These are phyloP conservation scores for Cercospora beticola DNA, from an alignment of 2,329 filamentous ascomycete species.

Conservation along the genomic window DNA sequence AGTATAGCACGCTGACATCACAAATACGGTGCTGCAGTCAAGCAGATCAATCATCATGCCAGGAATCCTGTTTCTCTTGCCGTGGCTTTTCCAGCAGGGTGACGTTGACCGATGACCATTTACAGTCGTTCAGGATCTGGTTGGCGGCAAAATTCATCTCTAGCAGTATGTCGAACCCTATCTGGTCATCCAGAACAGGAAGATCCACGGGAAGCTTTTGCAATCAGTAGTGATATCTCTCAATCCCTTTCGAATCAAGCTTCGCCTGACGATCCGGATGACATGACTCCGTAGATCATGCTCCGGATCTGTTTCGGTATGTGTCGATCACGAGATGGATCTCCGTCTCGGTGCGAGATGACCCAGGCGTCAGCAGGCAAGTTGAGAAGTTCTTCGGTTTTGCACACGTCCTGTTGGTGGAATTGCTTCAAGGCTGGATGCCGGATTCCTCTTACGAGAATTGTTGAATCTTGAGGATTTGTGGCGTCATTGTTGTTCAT, in stretches of 20 bases:
- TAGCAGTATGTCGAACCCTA: neutral
- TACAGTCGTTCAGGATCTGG: neutral
- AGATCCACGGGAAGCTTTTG: neutral
- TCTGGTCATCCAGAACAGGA: neutral
- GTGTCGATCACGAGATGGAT: constrained; percentile 1
- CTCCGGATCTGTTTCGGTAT: neutral
- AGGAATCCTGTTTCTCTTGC: neutral
- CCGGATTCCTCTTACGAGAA: constrained; percentile 7
- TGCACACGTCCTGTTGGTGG: constrained; percentile 9
- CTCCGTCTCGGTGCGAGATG: constrained; percentile 14
- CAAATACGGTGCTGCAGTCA: neutral
- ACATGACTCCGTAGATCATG: neutral
- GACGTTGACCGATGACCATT: neutral
- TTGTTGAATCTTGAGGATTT: neutral
- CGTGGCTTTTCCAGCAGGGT: neutral
- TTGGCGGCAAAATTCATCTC: neutral
- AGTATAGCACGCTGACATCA: neutral
- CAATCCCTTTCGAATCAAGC: neutral
- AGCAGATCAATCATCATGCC: neutral
- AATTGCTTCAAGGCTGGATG: constrained; percentile 1
- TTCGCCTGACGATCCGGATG: neutral
- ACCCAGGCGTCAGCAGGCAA: neutral
- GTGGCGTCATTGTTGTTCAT: neutral
- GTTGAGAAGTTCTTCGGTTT: neutral
- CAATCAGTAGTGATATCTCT: neutral